Percentiles rank a stretch among this genome's conserved stretches.
Conservation (phyloP, 768 basidiomycete species). For the Boletus reticuloceps region DNA sequence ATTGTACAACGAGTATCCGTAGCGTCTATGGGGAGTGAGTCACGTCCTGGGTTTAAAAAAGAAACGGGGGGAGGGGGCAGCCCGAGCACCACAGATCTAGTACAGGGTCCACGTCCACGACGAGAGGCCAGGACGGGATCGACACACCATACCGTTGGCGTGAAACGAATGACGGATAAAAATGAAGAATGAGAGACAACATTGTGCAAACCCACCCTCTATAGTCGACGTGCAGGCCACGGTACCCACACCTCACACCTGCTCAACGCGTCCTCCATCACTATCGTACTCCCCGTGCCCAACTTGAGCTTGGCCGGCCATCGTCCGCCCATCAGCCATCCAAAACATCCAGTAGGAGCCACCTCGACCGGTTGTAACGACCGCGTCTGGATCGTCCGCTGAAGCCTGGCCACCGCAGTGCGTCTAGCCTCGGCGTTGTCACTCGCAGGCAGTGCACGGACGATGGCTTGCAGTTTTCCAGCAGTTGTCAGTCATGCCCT, state of each 20-base stretch:
- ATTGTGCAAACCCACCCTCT: background rate
- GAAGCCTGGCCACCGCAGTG: constrained; percentile 8
- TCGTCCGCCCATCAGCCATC: constrained; percentile 10
- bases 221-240: constrained; percentile 1
- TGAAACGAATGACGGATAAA: background rate
- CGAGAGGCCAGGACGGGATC: background rate
- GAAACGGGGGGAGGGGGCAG: background rate
- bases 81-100: background rate
- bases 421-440: background rate
- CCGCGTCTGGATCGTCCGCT: constrained; percentile 19
- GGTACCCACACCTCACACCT: constrained; percentile 16
- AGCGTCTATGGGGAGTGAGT: background rate
- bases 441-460: constrained; percentile 19
- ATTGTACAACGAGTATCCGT: too few relatives aligned
- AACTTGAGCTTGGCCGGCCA: constrained; percentile 9
- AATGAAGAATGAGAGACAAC: background rate
- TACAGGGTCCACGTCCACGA: background rate
- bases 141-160: background rate
- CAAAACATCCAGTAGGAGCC: constrained; percentile 19
- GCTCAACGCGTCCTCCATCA: constrained; percentile 16
- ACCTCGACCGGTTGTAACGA: constrained; percentile 23
- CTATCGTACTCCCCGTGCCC: background rate
- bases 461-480: constrained; percentile 17
- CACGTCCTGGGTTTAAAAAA: background rate
- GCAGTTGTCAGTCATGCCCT: background rate